Evolutionary conservation across 257 asterid species (phyloP), one percentile per base, ranked within the genome.

Genomic region (Cruciata laevipes): DNA sequence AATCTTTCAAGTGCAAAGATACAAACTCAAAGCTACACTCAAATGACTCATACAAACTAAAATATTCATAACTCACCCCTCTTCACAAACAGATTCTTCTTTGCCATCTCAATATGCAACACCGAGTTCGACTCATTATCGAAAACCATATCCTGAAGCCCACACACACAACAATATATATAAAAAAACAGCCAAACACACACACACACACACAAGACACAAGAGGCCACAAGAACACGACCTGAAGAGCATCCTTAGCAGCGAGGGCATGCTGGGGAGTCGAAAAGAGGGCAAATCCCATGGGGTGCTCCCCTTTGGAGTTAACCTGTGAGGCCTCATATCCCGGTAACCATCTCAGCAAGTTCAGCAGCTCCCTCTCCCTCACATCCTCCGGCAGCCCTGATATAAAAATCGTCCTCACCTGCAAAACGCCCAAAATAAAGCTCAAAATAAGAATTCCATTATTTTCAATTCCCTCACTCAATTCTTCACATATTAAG

Each of bases 301-400:
- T 85, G 6, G 99, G 99, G 68, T 83, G 89, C 75, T 94, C 99
- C 25, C 96, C 98, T 78, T 94, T 94, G 79, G 84, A 88, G 79
- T 94, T 94, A 71, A 94, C 96, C 83, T 94, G 99, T 16, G 98
- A 94, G 2, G 99, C 98, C 86, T 94, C 99, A 51, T 88, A 94
- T 17, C 99, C 99, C 6, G 98, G 99, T 44, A 94, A 73, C 99
- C 96, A 94, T 69, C 99, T 85, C 73, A 94, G 79, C 73, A 91
- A 77, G 75, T 94, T 94, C 86, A 88, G 96, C 77, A 94, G 79
- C 81, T 94, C 99, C 79, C 99, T 84, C 87, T 94, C 99, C 74
- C 85, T 94, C 71, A 94, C 99, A 77, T 94, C 99, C 81, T 86
- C 95, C 10, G 99, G 99, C 73, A 94, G 81, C 30, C 99, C 99